Percentiles rank a stretch among this genome's conserved stretches.
phyloP scores from a whole-genome alignment of 768 basidiomycete species.

The Lactifluus piperatus region DNA sequence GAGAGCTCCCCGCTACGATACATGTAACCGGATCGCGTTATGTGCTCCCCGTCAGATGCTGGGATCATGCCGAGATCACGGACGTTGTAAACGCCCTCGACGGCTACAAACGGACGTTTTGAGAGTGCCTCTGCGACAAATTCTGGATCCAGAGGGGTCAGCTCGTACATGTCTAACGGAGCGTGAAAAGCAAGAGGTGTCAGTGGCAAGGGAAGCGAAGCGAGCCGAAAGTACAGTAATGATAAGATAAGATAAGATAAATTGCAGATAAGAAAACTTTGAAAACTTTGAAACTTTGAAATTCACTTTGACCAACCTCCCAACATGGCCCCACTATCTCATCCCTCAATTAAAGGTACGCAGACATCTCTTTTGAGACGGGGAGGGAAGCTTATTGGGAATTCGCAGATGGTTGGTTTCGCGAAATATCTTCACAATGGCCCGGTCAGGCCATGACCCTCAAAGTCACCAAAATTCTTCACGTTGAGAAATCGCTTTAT shows the following conservation, averaged over 20 bases:
- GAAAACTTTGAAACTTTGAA: no score
- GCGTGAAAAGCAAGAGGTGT: no score
- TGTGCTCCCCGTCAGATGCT: slow-evolving; percentile 35
- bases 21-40: slow-evolving; percentile 49
- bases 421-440: slow-evolving; percentile 93
- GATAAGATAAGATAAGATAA: neutral
- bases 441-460: slow-evolving; percentile 96
- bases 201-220: no score
- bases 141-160: slow-evolving; percentile 57
- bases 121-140: slow-evolving; percentile 60
- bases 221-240: neutral
- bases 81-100: slow-evolving; percentile 69
- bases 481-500: slow-evolving; percentile 86
- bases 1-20: slow-evolving; percentile 71
- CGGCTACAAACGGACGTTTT: slow-evolving; percentile 56
- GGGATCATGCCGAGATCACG: slow-evolving; percentile 63
- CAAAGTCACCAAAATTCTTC: slow-evolving; percentile 91
- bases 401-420: slow-evolving; percentile 82
- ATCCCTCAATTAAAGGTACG: slow-evolving; percentile 30
- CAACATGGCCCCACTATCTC: slow-evolving; percentile 31
- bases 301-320: neutral
- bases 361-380: slow-evolving; percentile 5
- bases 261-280: neutral
- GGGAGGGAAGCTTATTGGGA: neutral
- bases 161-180: slow-evolving; percentile 24